Percentiles rank a stretch among this genome's conserved stretches.
These are phyloP conservation scores for Colletotrichum sp. DNA, from an alignment of 2,329 filamentous ascomycete genomes.

Conservation along the genomic window DNA sequence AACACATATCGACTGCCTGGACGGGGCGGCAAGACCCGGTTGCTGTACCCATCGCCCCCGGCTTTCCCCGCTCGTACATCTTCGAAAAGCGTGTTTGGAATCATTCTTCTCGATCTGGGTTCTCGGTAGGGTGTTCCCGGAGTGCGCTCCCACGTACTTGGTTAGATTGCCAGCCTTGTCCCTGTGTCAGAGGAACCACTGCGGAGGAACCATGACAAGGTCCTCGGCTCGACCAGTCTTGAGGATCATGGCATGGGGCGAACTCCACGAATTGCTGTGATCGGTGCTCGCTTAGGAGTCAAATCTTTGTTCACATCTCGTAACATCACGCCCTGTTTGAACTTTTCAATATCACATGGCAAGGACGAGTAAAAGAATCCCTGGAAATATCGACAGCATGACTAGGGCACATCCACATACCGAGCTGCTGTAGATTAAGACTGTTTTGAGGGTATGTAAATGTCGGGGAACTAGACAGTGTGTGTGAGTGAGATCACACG, in stretches of 20 bases:
- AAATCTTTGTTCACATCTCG: not conserved
- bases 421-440: accelerated
- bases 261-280: not conserved
- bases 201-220: not conserved
- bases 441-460: not conserved
- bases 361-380: not conserved
- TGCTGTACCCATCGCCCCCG: not conserved
- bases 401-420: not conserved
- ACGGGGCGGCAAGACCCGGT: not conserved
- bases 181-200: not conserved
- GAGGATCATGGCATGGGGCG: not conserved
- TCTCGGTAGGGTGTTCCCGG: not conserved
- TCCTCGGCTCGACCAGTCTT: not conserved
- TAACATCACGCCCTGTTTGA: not conserved
- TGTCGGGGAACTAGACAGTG: not conserved
- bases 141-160: not conserved
- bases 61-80: not conserved
- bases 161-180: not conserved
- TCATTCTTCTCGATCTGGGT: not conserved
- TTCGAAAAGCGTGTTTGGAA: not conserved
- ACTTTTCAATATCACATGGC: not conserved
- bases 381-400: accelerated
- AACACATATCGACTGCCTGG: not conserved
- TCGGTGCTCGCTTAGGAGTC: not conserved
- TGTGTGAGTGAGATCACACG: not conserved